Conservation (phyloP, 345 rosid genomes). For the Pseudoturritis turrita region DNA sequence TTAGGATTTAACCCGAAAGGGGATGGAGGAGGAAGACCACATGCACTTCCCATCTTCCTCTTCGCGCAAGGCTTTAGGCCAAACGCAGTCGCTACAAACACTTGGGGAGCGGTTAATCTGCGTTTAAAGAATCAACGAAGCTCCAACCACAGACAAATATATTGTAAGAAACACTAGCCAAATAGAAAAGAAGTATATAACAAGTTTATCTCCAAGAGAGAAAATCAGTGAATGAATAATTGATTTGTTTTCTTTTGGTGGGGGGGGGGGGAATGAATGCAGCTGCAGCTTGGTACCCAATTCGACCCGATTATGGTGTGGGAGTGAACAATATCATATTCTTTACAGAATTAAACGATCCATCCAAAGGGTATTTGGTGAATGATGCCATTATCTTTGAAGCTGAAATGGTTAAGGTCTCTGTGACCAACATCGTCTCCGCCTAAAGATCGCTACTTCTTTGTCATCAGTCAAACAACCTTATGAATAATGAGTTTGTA, state of each 20-base stretch:
- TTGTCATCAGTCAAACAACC: neutral
- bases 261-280: neutral
- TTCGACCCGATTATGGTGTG: neutral
- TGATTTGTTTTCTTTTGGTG: neutral
- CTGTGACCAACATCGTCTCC: slow-evolving; percentile 23
- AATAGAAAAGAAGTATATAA: neutral
- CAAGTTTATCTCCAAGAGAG: neutral
- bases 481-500: slow-evolving; percentile 9
- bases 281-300: slow-evolving; percentile 34
- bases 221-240: neutral
- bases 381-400: slow-evolving; percentile 37
- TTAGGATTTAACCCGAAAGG: slow-evolving; percentile 35
- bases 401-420: slow-evolving; percentile 31
- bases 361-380: slow-evolving; percentile 31
- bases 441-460: neutral
- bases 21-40: slow-evolving; percentile 13
- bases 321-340: slow-evolving; percentile 26
- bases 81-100: slow-evolving; percentile 8
- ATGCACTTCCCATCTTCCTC: slow-evolving; percentile 20
- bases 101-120: slow-evolving; percentile 32
- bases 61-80: slow-evolving; percentile 7
- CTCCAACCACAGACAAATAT: neutral
- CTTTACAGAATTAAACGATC: neutral
- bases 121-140: slow-evolving; percentile 26
- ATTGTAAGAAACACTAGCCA: slow-evolving; percentile 16